Conservation (phyloP, 306 rosid species). For the Alnus glutinosa region DNA sequence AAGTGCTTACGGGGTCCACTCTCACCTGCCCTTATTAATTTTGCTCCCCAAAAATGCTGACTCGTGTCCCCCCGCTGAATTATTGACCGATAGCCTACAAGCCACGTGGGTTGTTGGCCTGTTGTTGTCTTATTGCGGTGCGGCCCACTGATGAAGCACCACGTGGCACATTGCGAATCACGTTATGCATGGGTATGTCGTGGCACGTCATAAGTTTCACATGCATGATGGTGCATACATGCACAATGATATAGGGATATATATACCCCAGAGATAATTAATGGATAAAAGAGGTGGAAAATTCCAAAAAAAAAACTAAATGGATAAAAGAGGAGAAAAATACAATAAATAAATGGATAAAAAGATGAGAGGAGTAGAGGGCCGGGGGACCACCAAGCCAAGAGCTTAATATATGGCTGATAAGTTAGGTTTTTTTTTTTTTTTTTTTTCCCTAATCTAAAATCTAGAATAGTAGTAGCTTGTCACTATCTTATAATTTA, state of each 20-base stretch:
- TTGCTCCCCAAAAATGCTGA: conserved; percentile 16
- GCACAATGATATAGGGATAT: not conserved
- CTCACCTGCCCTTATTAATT: not conserved
- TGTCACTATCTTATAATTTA: too few relatives aligned
- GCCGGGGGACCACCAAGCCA: too few relatives aligned
- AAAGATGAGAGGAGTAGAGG: too few relatives aligned
- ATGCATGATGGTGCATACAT: not conserved
- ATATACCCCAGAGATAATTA: not conserved
- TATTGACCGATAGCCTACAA: conserved; percentile 45
- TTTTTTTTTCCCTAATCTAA: too few relatives aligned
- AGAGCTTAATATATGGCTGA: too few relatives aligned
- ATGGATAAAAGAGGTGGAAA: not conserved
- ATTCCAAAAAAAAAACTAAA: too few relatives aligned
- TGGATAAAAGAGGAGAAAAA: too few relatives aligned
- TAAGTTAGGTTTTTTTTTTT: too few relatives aligned
- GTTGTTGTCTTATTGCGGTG: conserved; percentile 45
- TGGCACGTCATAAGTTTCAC: not conserved
- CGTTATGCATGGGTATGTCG: not conserved
- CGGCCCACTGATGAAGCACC: conserved; percentile 8
- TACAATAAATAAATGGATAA: too few relatives aligned
- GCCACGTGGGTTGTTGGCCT: conserved; percentile 84
- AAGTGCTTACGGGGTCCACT: not conserved
- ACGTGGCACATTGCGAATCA: conserved; percentile 21
- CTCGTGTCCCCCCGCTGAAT: conserved; percentile 20
- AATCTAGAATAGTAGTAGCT: too few relatives aligned